Percentiles rank a stretch among this genome's conserved stretches.
phyloP scores from a whole-genome alignment of 129 eudicot species.

The Saposhnikovia divaricata region DNA sequence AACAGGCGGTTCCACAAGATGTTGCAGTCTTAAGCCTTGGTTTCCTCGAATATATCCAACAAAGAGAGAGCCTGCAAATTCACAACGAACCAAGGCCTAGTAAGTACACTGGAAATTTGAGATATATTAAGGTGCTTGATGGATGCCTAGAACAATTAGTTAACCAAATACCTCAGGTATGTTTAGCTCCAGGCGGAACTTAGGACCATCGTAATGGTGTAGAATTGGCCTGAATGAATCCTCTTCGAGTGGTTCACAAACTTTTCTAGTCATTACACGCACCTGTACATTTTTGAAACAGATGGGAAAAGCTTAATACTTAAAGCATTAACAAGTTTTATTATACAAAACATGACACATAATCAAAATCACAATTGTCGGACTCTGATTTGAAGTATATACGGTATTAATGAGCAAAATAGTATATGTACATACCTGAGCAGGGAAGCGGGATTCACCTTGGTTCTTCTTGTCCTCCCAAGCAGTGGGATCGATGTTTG shows the following conservation, averaged over 20 bases:
- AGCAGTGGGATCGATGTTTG: conserved; percentile 83
- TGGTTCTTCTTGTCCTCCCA: conserved; percentile 99
- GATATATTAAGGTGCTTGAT: neutral
- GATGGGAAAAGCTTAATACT: neutral
- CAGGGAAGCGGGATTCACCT: conserved; percentile 95
- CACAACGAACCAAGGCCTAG: neutral
- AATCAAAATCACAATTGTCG: neutral
- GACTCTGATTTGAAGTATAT: neutral
- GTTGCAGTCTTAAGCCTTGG: conserved; percentile 17
- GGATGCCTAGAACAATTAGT: neutral
- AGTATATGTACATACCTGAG: conserved; percentile 47
- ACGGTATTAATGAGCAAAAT: neutral
- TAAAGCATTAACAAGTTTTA: neutral
- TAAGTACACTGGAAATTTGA: neutral
- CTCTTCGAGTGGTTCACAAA: conserved; percentile 87
- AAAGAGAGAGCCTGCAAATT: conserved; percentile 55
- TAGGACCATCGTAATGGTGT: conserved; percentile 95
- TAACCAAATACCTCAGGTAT: conserved; percentile 68
- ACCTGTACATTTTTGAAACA: conserved; percentile 33
- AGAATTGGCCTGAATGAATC: conserved; percentile 94
- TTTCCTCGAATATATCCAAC: conserved; percentile 59
- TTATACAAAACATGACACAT: neutral
- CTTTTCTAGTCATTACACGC: conserved; percentile 58
- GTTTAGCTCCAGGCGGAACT: conserved; percentile 86
- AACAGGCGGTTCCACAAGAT: neutral